Evolutionary conservation across 2,329 filamentous ascomycete species (phyloP).

Genomic region (Pseudopyrenochaeta lycopersici): DNA sequence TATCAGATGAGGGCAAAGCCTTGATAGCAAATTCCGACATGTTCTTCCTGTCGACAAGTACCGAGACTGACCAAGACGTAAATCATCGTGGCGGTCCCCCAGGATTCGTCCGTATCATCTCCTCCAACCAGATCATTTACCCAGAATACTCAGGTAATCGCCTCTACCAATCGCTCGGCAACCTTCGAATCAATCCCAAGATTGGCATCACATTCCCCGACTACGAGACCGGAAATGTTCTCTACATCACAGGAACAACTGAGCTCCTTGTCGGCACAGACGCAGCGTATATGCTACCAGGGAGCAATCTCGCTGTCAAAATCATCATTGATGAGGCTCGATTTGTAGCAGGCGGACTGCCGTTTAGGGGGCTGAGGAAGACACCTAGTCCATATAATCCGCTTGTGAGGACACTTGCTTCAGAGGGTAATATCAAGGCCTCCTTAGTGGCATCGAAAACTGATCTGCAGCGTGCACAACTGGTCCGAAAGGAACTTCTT

Average conservation of each 20-base stretch:
- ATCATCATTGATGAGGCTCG: slow-evolving; percentile 69
- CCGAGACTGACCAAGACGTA: slow-evolving; percentile 76
- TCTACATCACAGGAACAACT: slow-evolving; percentile 77
- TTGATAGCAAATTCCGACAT: slow-evolving; percentile 73
- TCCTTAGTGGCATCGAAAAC: slow-evolving; percentile 3
- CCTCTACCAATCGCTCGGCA: slow-evolving; percentile 84
- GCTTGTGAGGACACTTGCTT: slow-evolving; percentile 69
- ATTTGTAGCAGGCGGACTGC: slow-evolving; percentile 71
- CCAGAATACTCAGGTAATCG: slow-evolving; percentile 88
- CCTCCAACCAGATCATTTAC: slow-evolving; percentile 72
- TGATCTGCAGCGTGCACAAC: slow-evolving; percentile 57
- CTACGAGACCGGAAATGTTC: slow-evolving; percentile 74
- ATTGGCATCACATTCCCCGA: slow-evolving; percentile 78
- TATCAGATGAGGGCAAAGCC: slow-evolving; percentile 65
- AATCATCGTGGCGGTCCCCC: slow-evolving; percentile 80
- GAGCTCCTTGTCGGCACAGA: slow-evolving; percentile 71
- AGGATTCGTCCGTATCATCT: slow-evolving; percentile 76
- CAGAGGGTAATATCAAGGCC: slow-evolving; percentile 61
- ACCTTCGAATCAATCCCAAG: slow-evolving; percentile 71
- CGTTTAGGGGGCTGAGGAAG: slow-evolving; percentile 69
- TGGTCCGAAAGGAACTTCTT: slow-evolving; percentile 67
- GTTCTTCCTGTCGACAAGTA: slow-evolving; percentile 78
- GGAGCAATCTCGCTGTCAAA: slow-evolving; percentile 76
- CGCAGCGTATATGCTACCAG: slow-evolving; percentile 70
- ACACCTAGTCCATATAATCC: slow-evolving; percentile 83